phyloP scores from a whole-genome alignment of 208 protist species.

The Leishmania aethiopica region DNA sequence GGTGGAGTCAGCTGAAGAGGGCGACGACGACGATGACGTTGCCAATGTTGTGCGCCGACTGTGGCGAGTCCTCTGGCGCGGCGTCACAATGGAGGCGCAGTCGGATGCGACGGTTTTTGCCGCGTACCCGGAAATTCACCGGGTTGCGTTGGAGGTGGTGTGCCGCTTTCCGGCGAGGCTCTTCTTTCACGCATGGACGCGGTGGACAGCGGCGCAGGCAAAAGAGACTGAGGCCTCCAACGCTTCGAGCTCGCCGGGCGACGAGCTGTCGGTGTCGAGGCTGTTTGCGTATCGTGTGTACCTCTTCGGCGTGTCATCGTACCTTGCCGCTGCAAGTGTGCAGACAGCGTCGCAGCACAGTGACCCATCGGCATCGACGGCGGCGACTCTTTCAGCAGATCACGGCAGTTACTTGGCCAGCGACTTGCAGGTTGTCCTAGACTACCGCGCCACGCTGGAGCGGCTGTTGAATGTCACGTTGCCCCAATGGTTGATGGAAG shows the following conservation, averaged over 20 bases:
- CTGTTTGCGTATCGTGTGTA: constrained; percentile 30
- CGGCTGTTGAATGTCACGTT: neutral
- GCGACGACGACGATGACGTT: neutral
- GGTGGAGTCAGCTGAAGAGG: neutral
- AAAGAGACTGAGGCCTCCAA: neutral
- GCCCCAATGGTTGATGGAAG: constrained; percentile 27
- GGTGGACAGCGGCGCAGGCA: neutral
- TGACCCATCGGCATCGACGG: neutral
- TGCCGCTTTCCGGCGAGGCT: constrained; percentile 31
- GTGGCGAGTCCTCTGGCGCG: constrained; percentile 14
- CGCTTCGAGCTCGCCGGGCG: neutral
- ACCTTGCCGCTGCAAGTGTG: constrained; percentile 8
- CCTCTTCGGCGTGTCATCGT: constrained; percentile 29
- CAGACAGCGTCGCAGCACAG: neutral
- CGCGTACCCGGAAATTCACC: constrained; percentile 31
- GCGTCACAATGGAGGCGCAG: neutral
- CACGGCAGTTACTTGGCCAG: neutral
- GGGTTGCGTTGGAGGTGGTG: constrained; percentile 49
- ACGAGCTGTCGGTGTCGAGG: neutral
- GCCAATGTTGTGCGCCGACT: neutral
- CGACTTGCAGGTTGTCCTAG: constrained; percentile 9
- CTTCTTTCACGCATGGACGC: constrained; percentile 33
- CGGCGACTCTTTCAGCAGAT: neutral
- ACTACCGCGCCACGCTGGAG: constrained; percentile 15
- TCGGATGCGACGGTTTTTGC: constrained; percentile 15